A percentile compares a stretch with the other conserved stretches of the same genome.
Evolutionary conservation across 495 filamentous ascomycete genomes (phyloP).

Genomic region (Melanomma pulvis-pyrius): DNA sequence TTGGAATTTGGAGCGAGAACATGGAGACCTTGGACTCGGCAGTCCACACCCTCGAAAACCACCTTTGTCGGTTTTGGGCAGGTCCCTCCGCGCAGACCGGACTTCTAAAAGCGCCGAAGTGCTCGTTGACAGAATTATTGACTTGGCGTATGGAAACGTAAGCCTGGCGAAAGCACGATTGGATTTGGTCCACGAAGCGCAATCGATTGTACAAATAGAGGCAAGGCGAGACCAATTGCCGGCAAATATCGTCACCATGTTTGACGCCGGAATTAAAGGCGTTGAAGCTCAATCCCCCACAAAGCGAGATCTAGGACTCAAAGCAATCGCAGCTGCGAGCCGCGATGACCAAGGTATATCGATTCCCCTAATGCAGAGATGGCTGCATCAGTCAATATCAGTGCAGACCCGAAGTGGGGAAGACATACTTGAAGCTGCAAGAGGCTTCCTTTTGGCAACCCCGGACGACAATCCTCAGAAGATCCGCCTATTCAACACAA

Average conservation of each 20-base stretch:
- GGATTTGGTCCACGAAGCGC: slow-evolving; percentile 7
- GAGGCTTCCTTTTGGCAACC: slow-evolving; percentile 10
- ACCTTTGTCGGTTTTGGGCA: slow-evolving; percentile 8
- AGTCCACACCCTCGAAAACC: slow-evolving; percentile 7
- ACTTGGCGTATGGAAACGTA: slow-evolving; percentile 5
- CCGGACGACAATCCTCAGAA: slow-evolving; percentile 1
- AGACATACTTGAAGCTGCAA: slow-evolving; percentile 21
- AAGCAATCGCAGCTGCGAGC: slow-evolving; percentile 12
- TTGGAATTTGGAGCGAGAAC: slow-evolving; percentile 22
- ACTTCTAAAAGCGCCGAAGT: background rate
- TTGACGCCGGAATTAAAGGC: slow-evolving; percentile 11
- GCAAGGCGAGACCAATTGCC: slow-evolving; percentile 6
- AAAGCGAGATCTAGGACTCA: slow-evolving; percentile 17
- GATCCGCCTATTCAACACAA: slow-evolving; percentile 3
- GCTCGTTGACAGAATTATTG: background rate
- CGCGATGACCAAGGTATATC: background rate
- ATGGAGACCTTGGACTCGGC: slow-evolving; percentile 14
- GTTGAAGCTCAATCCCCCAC: background rate
- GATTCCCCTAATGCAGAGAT: slow-evolving; percentile 5
- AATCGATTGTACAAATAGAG: slow-evolving; percentile 9
- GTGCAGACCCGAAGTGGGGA: slow-evolving; percentile 9
- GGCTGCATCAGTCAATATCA: slow-evolving; percentile 1
- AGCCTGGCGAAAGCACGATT: slow-evolving; percentile 16
- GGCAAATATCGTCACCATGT: slow-evolving; percentile 15
- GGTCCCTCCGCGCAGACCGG: background rate